A percentile compares a stretch with the other conserved stretches of the same genome.
These are phyloP conservation scores for Blumeria graminis DNA, from an alignment of 2,329 filamentous ascomycete species.

Conservation along the genomic window DNA sequence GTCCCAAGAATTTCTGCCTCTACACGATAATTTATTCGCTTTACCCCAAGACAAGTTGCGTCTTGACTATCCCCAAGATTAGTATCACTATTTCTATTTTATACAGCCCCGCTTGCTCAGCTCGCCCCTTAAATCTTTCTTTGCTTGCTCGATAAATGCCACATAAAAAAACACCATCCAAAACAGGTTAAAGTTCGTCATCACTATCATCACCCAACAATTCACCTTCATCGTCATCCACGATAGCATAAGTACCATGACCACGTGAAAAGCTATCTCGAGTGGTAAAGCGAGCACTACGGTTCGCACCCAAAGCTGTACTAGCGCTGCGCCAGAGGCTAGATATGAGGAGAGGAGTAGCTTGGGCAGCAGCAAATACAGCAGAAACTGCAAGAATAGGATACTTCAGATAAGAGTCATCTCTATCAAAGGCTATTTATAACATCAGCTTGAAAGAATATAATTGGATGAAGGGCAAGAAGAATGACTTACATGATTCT, in stretches of 20 bases:
- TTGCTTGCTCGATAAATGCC: background rate
- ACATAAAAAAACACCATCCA: too few species aligned
- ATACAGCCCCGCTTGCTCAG: background rate
- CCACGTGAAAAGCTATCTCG: constrained; percentile 72
- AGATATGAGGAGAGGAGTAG: constrained; percentile 45
- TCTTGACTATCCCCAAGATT: too few species aligned
- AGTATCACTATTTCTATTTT: too few species aligned
- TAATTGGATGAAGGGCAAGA: background rate
- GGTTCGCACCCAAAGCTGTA: constrained; percentile 25
- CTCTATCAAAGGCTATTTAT: constrained; percentile 31
- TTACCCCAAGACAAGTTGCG: too few species aligned
- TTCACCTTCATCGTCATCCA: constrained; percentile 88
- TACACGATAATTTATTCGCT: too few species aligned
- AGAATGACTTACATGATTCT: constrained; percentile 25
- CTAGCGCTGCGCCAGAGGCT: constrained; percentile 45
- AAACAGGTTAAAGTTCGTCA: constrained; percentile 40
- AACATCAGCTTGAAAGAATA: background rate
- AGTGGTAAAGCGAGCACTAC: constrained; percentile 46
- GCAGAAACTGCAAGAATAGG: constrained; percentile 53
- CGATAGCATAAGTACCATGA: constrained; percentile 64
- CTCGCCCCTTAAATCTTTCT: background rate
- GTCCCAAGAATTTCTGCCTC: too few species aligned
- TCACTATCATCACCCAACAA: constrained; percentile 82
- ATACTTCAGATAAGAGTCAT: constrained; percentile 57
- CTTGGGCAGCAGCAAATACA: constrained; percentile 30